A percentile compares a stretch with the other conserved stretches of the same genome.
Evolutionary conservation across 768 basidiomycete genomes (phyloP).

Genomic region (Pleurotus djamor): DNA sequence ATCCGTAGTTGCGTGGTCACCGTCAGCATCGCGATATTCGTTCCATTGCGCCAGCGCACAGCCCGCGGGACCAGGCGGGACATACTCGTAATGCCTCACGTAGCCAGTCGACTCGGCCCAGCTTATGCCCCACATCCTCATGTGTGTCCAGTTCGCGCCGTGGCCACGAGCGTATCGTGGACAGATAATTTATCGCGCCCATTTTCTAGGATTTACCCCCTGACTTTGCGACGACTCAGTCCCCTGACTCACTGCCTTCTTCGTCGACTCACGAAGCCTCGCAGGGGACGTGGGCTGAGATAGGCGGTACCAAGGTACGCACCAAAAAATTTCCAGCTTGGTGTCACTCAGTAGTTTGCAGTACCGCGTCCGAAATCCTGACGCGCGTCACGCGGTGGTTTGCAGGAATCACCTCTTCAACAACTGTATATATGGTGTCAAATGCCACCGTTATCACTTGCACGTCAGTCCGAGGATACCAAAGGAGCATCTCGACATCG

Average conservation of each 20-base stretch:
- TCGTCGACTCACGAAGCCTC: neutral
- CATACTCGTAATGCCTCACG: too few relatives aligned
- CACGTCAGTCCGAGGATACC: neutral
- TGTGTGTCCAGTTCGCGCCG: too few relatives aligned
- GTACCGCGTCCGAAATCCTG: neutral
- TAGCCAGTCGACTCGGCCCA: too few relatives aligned
- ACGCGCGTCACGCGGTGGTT: neutral
- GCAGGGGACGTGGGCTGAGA: neutral
- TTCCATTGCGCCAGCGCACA: too few relatives aligned
- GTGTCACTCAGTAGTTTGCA: neutral
- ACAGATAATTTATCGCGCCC: too few relatives aligned
- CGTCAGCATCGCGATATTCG: too few relatives aligned
- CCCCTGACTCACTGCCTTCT: neutral
- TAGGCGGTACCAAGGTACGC: neutral
- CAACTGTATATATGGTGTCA: neutral
- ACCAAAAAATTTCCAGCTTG: neutral
- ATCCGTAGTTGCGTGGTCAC: too few relatives aligned
- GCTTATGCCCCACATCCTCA: too few relatives aligned
- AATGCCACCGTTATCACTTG: neutral
- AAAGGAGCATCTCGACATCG: neutral
- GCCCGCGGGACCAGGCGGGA: too few relatives aligned
- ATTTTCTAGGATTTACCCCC: constrained; percentile 1
- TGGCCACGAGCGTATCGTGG: too few relatives aligned
- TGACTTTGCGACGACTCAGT: constrained; percentile 7
- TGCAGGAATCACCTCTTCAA: neutral